Evolutionary conservation across 345 rosid species (phyloP).

Genomic region (Lepidium didymum): DNA sequence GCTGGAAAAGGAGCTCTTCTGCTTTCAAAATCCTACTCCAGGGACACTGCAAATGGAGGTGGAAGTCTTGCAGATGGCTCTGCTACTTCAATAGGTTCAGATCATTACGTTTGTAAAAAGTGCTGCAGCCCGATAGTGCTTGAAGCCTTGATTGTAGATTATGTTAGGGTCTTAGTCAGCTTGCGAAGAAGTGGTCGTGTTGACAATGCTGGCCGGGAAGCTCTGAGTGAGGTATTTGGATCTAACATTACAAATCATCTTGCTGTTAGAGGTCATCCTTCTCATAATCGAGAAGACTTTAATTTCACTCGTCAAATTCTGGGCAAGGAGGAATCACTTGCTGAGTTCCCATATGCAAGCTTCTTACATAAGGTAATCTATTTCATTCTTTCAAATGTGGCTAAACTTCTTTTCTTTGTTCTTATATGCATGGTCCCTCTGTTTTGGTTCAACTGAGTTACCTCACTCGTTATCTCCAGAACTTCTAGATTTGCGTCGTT

Average conservation of each 20-base stretch:
- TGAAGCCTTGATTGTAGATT: slow-evolving; percentile 76
- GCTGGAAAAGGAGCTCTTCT: slow-evolving; percentile 91
- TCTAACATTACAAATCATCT: slow-evolving; percentile 32
- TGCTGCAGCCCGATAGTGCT: slow-evolving; percentile 70
- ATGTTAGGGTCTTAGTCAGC: slow-evolving; percentile 78
- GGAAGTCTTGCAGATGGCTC: slow-evolving; percentile 53
- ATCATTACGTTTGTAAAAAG: slow-evolving; percentile 59
- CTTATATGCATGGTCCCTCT: not conserved
- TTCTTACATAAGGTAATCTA: slow-evolving; percentile 65
- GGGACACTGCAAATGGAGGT: slow-evolving; percentile 58
- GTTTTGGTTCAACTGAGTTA: not conserved
- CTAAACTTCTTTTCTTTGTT: not conserved
- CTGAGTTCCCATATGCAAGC: slow-evolving; percentile 90
- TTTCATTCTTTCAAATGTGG: not conserved
- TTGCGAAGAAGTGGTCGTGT: slow-evolving; percentile 67
- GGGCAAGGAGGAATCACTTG: slow-evolving; percentile 70
- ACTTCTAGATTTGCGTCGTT: not conserved
- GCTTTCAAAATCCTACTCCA: slow-evolving; percentile 41
- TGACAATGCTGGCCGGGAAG: slow-evolving; percentile 54
- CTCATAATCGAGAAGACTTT: slow-evolving; percentile 25
- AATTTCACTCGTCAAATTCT: slow-evolving; percentile 41
- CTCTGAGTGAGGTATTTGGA: slow-evolving; percentile 57
- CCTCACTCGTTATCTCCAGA: not conserved
- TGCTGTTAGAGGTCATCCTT: slow-evolving; percentile 37
- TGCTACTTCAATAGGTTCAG: slow-evolving; percentile 41